phyloP scores from a whole-genome alignment of 176 grass and related monocot genomes.

The Paspalum vaginatum region DNA sequence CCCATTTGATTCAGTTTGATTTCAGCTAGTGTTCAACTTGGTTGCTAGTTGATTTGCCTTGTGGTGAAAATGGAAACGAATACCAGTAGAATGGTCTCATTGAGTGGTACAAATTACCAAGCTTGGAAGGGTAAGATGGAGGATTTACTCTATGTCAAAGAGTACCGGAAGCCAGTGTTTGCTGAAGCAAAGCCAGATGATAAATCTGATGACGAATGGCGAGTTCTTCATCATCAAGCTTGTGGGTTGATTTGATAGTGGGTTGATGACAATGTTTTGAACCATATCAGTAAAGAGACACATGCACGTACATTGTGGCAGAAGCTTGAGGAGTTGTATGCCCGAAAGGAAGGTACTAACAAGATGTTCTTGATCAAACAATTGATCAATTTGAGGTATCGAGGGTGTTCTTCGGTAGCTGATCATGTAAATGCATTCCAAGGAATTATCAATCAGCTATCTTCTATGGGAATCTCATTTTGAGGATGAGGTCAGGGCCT shows the following conservation, averaged over 20 bases:
- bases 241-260: slow-evolving; percentile 14
- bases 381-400: neutral
- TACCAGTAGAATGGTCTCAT: neutral
- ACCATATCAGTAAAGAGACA: slow-evolving; percentile 21
- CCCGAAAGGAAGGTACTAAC: neutral
- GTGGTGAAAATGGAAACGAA: neutral
- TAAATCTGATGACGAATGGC: neutral
- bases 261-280: slow-evolving; percentile 18
- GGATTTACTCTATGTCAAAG: neutral
- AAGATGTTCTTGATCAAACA: neutral
- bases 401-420: neutral
- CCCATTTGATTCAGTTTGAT: neutral
- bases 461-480: neutral
- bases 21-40: neutral
- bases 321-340: neutral
- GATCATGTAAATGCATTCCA: neutral
- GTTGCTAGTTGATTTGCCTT: neutral
- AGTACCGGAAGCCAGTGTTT: neutral
- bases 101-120: slow-evolving; percentile 6
- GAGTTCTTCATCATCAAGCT: neutral
- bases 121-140: neutral
- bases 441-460: neutral
- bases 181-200: neutral
- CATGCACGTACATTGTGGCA: neutral
- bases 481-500: neutral